Percentiles rank a stretch among this genome's conserved stretches.
phyloP scores from a whole-genome alignment of 306 rosid species.

The Erythrophleum fordii region DNA sequence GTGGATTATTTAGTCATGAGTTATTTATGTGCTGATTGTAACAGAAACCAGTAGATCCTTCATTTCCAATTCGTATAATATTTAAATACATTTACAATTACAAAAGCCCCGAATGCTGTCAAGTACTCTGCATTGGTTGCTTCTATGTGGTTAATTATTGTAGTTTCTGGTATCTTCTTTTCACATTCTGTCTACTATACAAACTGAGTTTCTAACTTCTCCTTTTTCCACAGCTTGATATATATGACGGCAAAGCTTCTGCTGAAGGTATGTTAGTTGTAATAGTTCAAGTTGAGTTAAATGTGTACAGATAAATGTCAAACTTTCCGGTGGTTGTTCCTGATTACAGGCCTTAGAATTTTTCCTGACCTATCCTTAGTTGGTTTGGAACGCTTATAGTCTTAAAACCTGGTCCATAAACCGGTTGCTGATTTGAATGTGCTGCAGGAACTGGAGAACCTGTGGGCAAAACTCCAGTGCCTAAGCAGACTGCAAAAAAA shows the following conservation, averaged over 20 bases:
- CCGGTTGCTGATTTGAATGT: slow-evolving; percentile 16
- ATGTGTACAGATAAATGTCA: neutral
- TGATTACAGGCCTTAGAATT: neutral
- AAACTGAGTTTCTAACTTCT: slow-evolving; percentile 32
- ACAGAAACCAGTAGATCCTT: slow-evolving; percentile 1
- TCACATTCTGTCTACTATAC: neutral
- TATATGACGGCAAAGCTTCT: slow-evolving; percentile 75
- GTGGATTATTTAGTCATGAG: neutral
- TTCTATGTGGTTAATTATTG: neutral
- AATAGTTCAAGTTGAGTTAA: slow-evolving; percentile 17
- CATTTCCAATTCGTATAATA: neutral
- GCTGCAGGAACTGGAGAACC: slow-evolving; percentile 58
- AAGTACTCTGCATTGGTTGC: neutral
- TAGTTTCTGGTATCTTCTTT: neutral
- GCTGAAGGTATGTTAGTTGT: slow-evolving; percentile 69
- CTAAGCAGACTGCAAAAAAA: slow-evolving; percentile 62
- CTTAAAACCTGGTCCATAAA: neutral
- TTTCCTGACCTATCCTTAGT: slow-evolving; percentile 1
- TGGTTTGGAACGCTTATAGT: slow-evolving; percentile 5
- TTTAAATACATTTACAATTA: neutral
- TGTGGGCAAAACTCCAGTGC: slow-evolving; percentile 37
- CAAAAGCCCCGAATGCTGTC: neutral
- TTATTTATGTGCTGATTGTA: slow-evolving; percentile 1
- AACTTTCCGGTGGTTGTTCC: neutral
- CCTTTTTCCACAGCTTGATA: slow-evolving; percentile 71